Evolutionary conservation across 148 eudicot species (phyloP).

Genomic region (Hydrangea macrophylla): DNA sequence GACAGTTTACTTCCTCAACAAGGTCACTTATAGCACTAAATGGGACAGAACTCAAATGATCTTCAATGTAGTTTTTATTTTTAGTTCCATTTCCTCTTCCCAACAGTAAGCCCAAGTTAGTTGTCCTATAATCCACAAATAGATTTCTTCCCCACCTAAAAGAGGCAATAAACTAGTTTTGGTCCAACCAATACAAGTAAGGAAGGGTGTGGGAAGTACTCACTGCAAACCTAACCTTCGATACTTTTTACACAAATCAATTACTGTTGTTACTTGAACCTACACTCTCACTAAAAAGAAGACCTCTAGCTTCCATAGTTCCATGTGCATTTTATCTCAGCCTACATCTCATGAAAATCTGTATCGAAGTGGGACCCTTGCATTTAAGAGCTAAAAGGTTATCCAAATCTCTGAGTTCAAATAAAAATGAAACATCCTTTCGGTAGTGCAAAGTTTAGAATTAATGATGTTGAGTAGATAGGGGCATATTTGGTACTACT

Average conservation of each 20-base stretch:
- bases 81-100: neutral
- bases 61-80: neutral
- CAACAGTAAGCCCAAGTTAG: neutral
- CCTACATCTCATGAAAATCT: neutral
- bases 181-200: neutral
- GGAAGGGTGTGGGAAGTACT: neutral
- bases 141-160: neutral
- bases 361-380: neutral
- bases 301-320: neutral
- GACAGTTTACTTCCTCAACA: neutral
- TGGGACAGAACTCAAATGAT: neutral
- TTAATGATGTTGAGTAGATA: too few species aligned
- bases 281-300: neutral
- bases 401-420: too few species aligned
- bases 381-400: neutral
- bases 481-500: too few species aligned
- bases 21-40: neutral
- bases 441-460: neutral
- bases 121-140: neutral
- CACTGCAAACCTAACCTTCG: neutral
- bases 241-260: neutral
- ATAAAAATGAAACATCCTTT: too few species aligned
- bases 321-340: neutral
- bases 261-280: neutral
- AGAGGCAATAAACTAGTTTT: neutral